Evolutionary conservation across 768 basidiomycete species (phyloP).

Genomic region (Cystofilobasidium capitatum): DNA sequence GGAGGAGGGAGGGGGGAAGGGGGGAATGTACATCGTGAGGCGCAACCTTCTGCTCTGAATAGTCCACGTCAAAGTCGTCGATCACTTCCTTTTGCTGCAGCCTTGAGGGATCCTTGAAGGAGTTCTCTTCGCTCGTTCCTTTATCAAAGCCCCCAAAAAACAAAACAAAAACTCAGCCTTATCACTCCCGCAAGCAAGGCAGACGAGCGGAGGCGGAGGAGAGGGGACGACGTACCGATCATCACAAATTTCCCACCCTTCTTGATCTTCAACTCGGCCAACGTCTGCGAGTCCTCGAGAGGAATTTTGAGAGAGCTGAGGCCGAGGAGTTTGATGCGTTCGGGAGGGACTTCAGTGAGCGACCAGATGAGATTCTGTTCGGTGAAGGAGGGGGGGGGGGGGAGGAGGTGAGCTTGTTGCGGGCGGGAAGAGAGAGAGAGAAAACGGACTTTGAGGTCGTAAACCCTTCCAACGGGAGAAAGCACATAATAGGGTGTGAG

Average conservation of each 20-base stretch:
- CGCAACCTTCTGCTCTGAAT: slow-evolving; percentile 50
- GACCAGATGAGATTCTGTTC: slow-evolving; percentile 47
- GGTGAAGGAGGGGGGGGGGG: neutral
- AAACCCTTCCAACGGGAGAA: slow-evolving; percentile 49
- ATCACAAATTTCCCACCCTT: slow-evolving; percentile 69
- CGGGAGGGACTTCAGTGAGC: slow-evolving; percentile 68
- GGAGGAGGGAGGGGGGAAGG: slow-evolving; percentile 24
- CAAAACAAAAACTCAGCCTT: too few species aligned
- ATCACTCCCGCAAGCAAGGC: neutral
- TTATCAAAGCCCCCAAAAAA: neutral
- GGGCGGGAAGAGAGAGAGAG: neutral
- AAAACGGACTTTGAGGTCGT: slow-evolving; percentile 53
- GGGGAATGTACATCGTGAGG: slow-evolving; percentile 40
- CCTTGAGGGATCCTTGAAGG: slow-evolving; percentile 63
- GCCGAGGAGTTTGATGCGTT: slow-evolving; percentile 79
- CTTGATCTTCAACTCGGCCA: slow-evolving; percentile 53
- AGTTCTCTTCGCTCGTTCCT: slow-evolving; percentile 51
- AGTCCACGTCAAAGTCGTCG: slow-evolving; percentile 75
- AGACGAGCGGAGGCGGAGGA: neutral
- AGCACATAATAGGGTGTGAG: neutral
- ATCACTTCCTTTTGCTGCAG: slow-evolving; percentile 45
- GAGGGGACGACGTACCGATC: slow-evolving; percentile 56
- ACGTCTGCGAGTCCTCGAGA: slow-evolving; percentile 54
- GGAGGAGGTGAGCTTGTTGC: neutral
- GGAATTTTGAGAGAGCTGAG: slow-evolving; percentile 74